Conservation (phyloP, 208 protist genomes). For the Naegleria lovaniensis region DNA sequence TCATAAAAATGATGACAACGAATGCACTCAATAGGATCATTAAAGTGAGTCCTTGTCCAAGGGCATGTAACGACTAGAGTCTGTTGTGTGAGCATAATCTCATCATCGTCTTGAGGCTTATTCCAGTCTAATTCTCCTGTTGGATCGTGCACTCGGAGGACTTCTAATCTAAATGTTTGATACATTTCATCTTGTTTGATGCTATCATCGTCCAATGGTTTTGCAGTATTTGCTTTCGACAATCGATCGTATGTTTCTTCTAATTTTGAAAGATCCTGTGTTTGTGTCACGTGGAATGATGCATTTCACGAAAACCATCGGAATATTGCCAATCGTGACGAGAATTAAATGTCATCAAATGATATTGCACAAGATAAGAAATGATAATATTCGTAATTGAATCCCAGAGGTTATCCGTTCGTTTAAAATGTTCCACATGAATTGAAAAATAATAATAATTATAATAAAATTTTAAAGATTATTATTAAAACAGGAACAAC, state of each 20-base stretch:
- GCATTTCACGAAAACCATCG: too few relatives aligned
- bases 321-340: too few relatives aligned
- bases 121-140: background rate
- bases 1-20: background rate
- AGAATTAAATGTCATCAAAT: too few relatives aligned
- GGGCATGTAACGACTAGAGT: background rate
- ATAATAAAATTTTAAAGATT: background rate
- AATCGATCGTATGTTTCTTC: background rate
- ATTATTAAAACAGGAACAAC: background rate
- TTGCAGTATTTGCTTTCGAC: background rate
- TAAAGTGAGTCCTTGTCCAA: background rate
- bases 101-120: background rate
- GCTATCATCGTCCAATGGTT: background rate
- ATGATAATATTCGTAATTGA: too few relatives aligned
- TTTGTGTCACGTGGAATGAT: background rate
- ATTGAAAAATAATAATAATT: background rate
- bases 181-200: background rate
- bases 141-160: background rate
- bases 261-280: background rate
- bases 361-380: too few relatives aligned
- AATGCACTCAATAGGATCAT: background rate
- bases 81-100: background rate
- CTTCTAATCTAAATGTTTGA: background rate
- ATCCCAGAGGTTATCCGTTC: too few relatives aligned
- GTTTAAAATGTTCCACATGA: too few relatives aligned